Evolutionary conservation across 2,329 filamentous ascomycete genomes (phyloP).

Genomic region (Arachnomyces sp.): DNA sequence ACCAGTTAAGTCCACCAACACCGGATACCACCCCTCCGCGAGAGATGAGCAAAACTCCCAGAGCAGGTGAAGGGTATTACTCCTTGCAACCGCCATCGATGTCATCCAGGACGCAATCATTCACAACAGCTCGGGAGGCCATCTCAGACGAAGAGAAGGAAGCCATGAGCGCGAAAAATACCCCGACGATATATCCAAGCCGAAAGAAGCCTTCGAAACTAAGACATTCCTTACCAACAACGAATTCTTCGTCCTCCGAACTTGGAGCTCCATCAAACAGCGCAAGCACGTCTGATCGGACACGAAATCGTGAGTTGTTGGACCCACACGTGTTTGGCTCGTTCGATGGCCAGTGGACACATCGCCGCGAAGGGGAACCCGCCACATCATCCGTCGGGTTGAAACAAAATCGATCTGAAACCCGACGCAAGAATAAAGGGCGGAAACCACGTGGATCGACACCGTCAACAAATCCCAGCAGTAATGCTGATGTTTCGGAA

Average conservation of each 20-base stretch:
- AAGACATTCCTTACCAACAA: conserved; percentile 11
- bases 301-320: conserved; percentile 11
- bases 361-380: conserved; percentile 20
- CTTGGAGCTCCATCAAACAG: conserved; percentile 23
- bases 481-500: conserved; percentile 9
- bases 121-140: conserved; percentile 61
- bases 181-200: conserved; percentile 13
- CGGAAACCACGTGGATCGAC: conserved; percentile 5
- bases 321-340: conserved; percentile 41
- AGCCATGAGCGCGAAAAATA: conserved; percentile 19
- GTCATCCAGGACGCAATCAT: conserved; percentile 59
- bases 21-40: conserved; percentile 68
- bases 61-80: too few relatives aligned
- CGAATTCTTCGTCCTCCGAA: conserved; percentile 15
- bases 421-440: too few relatives aligned
- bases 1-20: conserved; percentile 61
- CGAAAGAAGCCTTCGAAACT: conserved; percentile 11
- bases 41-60: background rate
- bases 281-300: conserved; percentile 33
- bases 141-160: conserved; percentile 53
- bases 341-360: conserved; percentile 54
- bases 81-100: conserved; percentile 46
- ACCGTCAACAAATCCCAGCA: conserved; percentile 5
- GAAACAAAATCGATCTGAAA: conserved; percentile 1
- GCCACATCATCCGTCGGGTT: conserved; percentile 2